Conservation (phyloP, 352 stramenopile species). For the Phytophthora fragariaefolia region DNA sequence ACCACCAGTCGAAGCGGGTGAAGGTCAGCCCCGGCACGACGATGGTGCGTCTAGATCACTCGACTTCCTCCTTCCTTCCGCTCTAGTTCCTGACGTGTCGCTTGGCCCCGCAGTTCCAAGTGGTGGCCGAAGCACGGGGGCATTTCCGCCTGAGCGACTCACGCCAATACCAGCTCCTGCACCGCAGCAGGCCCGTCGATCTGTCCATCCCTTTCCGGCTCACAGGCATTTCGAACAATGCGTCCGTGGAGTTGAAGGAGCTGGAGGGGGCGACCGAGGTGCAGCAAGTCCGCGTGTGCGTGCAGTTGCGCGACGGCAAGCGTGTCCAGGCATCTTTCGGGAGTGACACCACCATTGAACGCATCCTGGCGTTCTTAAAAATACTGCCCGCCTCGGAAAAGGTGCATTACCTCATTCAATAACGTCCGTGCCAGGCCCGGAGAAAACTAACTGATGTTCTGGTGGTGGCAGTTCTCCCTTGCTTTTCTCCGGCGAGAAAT, state of each 20-base stretch:
- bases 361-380: conserved; percentile 63
- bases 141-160: conserved; percentile 59
- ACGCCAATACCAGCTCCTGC: conserved; percentile 63
- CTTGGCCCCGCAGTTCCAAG: conserved; percentile 64
- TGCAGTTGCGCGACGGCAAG: conserved; percentile 80
- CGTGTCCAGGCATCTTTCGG: conserved; percentile 73
- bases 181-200: conserved; percentile 71
- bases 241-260: conserved; percentile 67
- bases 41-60: conserved; percentile 54
- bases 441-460: conserved; percentile 11
- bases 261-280: conserved; percentile 36
- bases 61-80: neutral
- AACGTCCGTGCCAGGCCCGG: neutral
- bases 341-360: conserved; percentile 59
- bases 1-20: conserved; percentile 76
- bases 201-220: conserved; percentile 86
- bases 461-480: conserved; percentile 64
- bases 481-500: conserved; percentile 85
- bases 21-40: conserved; percentile 74
- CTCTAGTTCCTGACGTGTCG: neutral
- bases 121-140: conserved; percentile 63
- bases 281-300: conserved; percentile 79
- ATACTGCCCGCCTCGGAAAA: conserved; percentile 52
- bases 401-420: conserved; percentile 32
- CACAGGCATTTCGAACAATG: conserved; percentile 88